These are phyloP conservation scores for Lepraria neglecta DNA, from an alignment of 495 filamentous ascomycete species.

Conservation along the genomic window DNA sequence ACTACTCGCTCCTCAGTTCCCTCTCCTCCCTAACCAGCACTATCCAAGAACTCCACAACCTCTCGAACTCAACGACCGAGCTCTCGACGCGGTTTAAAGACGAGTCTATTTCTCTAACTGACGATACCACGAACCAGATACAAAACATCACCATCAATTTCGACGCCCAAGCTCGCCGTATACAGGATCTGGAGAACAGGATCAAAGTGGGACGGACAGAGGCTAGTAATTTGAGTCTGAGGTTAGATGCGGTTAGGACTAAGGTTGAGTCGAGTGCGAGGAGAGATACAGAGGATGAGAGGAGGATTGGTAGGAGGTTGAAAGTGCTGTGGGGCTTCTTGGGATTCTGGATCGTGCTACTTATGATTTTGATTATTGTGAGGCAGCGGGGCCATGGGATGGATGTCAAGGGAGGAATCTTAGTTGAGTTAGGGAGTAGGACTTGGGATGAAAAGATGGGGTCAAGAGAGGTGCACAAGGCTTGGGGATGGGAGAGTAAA, in stretches of 20 bases:
- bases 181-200: conserved; percentile 57
- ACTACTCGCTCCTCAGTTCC: conserved; percentile 77
- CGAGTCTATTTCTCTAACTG: conserved; percentile 54
- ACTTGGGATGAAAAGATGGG: too few relatives aligned
- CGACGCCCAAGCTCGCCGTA: conserved; percentile 60
- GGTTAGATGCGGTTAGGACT: conserved; percentile 57
- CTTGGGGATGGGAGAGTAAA: background rate
- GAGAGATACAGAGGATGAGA: conserved; percentile 66
- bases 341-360: conserved; percentile 32
- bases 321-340: conserved; percentile 56
- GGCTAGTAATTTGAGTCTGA: conserved; percentile 56
- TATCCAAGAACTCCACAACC: conserved; percentile 60
- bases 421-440: background rate
- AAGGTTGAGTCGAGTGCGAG: conserved; percentile 67
- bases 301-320: conserved; percentile 55
- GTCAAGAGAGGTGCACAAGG: background rate
- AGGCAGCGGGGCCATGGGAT: background rate
- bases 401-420: background rate
- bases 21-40: conserved; percentile 61
- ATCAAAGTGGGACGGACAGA: conserved; percentile 56
- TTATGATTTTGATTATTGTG: conserved; percentile 19
- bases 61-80: conserved; percentile 55
- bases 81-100: conserved; percentile 37
- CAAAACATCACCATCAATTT: conserved; percentile 57
- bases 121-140: conserved; percentile 60